phyloP scores from a whole-genome alignment of 495 filamentous ascomycete species.

The Daldinia grandis region DNA sequence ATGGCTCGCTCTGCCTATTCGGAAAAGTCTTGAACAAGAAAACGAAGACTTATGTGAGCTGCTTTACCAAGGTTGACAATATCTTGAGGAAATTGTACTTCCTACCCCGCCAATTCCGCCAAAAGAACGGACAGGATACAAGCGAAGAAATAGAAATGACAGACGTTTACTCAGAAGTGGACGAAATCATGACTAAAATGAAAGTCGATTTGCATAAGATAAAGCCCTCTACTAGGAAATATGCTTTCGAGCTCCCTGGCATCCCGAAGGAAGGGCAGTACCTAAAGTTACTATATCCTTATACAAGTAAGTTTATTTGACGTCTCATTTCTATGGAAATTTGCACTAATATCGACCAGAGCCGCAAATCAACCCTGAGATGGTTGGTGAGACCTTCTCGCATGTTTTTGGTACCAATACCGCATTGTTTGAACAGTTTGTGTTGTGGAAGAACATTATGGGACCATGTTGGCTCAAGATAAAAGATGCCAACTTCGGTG shows the following conservation, averaged over 20 bases:
- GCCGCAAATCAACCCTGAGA: constrained; percentile 68
- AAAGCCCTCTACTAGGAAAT: constrained; percentile 87
- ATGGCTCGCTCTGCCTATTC: constrained; percentile 91
- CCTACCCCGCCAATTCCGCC: constrained; percentile 75
- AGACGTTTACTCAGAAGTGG: constrained; percentile 89
- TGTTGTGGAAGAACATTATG: constrained; percentile 98
- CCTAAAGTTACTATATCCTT: constrained; percentile 92
- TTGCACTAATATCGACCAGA: constrained; percentile 47
- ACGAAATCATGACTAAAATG: constrained; percentile 81
- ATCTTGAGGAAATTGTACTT: constrained; percentile 93
- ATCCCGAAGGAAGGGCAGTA: constrained; percentile 91
- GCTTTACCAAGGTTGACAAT: constrained; percentile 96
- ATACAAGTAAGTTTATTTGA: constrained; percentile 60
- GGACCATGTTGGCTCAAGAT: constrained; percentile 97
- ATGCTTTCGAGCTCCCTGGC: constrained; percentile 90
- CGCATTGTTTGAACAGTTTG: constrained; percentile 95
- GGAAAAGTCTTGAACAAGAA: constrained; percentile 95
- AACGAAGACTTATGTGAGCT: constrained; percentile 79
- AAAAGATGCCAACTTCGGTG: constrained; percentile 79
- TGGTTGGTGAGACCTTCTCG: constrained; percentile 87
- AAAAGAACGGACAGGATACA: constrained; percentile 69
- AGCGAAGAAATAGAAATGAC: constrained; percentile 85
- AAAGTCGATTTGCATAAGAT: constrained; percentile 90
- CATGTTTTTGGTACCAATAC: constrained; percentile 95
- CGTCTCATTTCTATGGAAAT: not conserved